Evolutionary conservation across 1,139 yeast species (phyloP).

Genomic region (Pichia sp.): DNA sequence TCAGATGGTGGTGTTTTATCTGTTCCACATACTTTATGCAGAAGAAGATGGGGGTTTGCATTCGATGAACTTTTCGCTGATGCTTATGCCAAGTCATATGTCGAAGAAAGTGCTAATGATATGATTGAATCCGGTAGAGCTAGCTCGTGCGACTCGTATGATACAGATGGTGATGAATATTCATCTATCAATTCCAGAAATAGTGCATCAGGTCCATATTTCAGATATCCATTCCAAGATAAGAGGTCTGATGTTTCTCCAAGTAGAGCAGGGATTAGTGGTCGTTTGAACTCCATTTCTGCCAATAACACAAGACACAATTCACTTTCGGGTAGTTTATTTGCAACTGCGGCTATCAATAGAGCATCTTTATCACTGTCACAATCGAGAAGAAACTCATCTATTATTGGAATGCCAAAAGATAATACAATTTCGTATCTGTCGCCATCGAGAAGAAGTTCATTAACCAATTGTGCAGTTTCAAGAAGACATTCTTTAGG

Average conservation of each 20-base stretch:
- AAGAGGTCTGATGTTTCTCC: slow-evolving; percentile 17
- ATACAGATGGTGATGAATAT: slow-evolving; percentile 10
- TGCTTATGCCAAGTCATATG: slow-evolving; percentile 61
- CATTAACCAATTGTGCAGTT: slow-evolving; percentile 4
- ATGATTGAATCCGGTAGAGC: slow-evolving; percentile 4
- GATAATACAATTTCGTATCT: slow-evolving; percentile 7
- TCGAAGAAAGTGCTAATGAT: slow-evolving; percentile 33
- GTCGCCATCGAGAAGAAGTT: slow-evolving; percentile 14
- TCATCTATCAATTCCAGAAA: slow-evolving; percentile 6
- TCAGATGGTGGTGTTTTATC: slow-evolving; percentile 65
- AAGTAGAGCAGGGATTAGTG: neutral
- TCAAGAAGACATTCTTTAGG: slow-evolving; percentile 21
- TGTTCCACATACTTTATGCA: slow-evolving; percentile 55
- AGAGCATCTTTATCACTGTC: slow-evolving; percentile 18
- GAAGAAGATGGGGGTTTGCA: slow-evolving; percentile 75
- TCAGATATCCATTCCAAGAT: slow-evolving; percentile 68
- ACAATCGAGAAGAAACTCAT: slow-evolving; percentile 21
- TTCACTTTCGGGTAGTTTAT: slow-evolving; percentile 10
- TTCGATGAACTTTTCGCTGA: slow-evolving; percentile 59
- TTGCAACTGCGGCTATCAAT: slow-evolving; percentile 7
- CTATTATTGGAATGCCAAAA: slow-evolving; percentile 10
- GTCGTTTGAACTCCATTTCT: neutral
- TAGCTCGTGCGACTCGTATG: slow-evolving; percentile 8
- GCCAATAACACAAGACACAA: slow-evolving; percentile 8
- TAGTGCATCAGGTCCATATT: slow-evolving; percentile 34